phyloP scores from a whole-genome alignment of 495 filamentous ascomycete species.

The Daldinia caldariorum region DNA sequence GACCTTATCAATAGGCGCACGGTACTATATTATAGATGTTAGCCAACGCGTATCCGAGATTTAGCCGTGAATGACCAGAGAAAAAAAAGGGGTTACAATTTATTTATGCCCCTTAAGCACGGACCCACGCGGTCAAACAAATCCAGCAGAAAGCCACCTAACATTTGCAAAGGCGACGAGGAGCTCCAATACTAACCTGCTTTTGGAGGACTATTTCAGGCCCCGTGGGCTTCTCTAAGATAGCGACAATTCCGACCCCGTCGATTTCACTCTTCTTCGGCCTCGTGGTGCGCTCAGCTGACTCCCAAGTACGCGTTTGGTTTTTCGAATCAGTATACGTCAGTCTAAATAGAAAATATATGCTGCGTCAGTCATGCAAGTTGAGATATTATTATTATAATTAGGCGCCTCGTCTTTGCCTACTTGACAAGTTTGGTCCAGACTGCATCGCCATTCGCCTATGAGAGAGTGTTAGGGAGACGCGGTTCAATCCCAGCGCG shows the following conservation, averaged over 20 bases:
- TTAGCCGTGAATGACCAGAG: not conserved
- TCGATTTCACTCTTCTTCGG: constrained; percentile 77
- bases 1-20: constrained; percentile 81
- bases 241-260: constrained; percentile 89
- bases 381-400: not conserved
- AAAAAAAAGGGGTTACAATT: too few relatives aligned
- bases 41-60: not conserved
- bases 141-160: too few relatives aligned
- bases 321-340: constrained; percentile 79
- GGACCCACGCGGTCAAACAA: not conserved
- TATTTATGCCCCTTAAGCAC: not conserved
- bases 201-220: constrained; percentile 85
- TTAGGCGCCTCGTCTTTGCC: constrained; percentile 40
- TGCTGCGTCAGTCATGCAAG: constrained; percentile 16
- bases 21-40: constrained; percentile 55
- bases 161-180: not conserved
- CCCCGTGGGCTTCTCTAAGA: constrained; percentile 76
- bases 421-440: constrained; percentile 71
- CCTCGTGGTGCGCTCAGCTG: constrained; percentile 78
- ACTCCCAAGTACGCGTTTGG: constrained; percentile 79
- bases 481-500: constrained; percentile 15
- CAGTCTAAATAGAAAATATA: constrained; percentile 55
- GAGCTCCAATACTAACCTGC: constrained; percentile 57
- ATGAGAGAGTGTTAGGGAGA: constrained; percentile 10
- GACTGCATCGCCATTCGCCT: constrained; percentile 67